Conservation (phyloP, 2,329 filamentous ascomycete species). For the Diaporthe vexans region DNA sequence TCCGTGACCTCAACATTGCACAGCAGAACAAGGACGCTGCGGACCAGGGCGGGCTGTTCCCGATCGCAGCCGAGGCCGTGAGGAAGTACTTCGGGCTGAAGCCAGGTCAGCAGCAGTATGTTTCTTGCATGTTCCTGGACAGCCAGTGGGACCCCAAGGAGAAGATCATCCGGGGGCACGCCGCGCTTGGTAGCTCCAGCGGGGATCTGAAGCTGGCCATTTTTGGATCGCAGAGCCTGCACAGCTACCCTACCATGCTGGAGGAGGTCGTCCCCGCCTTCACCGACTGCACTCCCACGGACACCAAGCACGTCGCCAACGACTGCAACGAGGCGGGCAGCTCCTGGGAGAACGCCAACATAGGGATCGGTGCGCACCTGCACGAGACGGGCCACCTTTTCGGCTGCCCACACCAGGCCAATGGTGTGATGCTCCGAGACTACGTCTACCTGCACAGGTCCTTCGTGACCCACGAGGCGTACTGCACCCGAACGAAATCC, state of each 20-base stretch:
- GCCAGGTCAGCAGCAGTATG: conserved; percentile 87
- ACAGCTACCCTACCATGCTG: conserved; percentile 89
- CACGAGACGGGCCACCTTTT: conserved; percentile 93
- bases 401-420: conserved; percentile 90
- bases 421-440: conserved; percentile 91
- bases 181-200: conserved; percentile 81
- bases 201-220: conserved; percentile 87
- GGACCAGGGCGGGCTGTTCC: conserved; percentile 80
- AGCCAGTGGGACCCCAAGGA: conserved; percentile 84
- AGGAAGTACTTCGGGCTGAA: conserved; percentile 80
- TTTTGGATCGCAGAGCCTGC: conserved; percentile 92
- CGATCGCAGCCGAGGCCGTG: conserved; percentile 83
- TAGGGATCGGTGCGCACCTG: conserved; percentile 92
- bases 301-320: conserved; percentile 84
- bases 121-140: conserved; percentile 89
- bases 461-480: conserved; percentile 86
- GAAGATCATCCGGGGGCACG: conserved; percentile 83
- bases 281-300: conserved; percentile 89
- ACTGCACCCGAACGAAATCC: conserved; percentile 87
- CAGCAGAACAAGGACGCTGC: conserved; percentile 81
- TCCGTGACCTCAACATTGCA: conserved; percentile 81
- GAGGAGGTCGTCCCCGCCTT: conserved; percentile 94
- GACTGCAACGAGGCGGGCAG: conserved; percentile 89
- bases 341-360: conserved; percentile 95
- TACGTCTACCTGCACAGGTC: conserved; percentile 88